Evolutionary conservation across 164 flowering plant species (phyloP).

Genomic region (Houttuynia cordata): DNA sequence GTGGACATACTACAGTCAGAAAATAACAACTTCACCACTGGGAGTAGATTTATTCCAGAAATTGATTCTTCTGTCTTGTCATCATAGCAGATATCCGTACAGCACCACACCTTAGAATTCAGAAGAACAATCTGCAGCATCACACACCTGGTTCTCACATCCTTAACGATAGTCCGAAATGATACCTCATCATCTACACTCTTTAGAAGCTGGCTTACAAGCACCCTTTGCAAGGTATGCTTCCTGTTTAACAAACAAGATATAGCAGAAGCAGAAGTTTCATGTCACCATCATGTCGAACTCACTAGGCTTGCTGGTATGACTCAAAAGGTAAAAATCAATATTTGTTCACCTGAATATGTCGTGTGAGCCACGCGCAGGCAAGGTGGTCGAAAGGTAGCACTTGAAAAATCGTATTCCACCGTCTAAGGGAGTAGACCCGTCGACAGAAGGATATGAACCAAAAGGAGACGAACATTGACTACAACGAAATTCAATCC

Average conservation of each 20-base stretch:
- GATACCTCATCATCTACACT: conserved; percentile 74
- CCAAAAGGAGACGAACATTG: conserved; percentile 67
- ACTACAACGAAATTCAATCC: conserved; percentile 55
- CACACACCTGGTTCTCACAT: conserved; percentile 43
- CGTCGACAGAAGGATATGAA: conserved; percentile 44
- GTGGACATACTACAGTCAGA: conserved; percentile 28
- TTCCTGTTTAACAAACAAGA: conserved; percentile 35
- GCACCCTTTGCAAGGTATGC: conserved; percentile 64
- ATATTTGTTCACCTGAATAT: conserved; percentile 44
- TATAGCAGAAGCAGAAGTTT: not conserved
- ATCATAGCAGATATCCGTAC: conserved; percentile 37
- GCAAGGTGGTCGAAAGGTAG: conserved; percentile 51
- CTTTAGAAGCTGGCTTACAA: conserved; percentile 53
- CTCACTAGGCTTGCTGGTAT: not conserved
- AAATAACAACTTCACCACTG: conserved; percentile 68
- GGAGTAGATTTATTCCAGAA: conserved; percentile 34
- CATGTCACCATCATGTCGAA: not conserved
- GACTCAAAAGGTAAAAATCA: not conserved
- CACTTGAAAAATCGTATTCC: conserved; percentile 77
- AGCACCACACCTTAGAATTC: conserved; percentile 66
- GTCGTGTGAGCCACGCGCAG: conserved; percentile 32
- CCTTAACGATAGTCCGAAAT: conserved; percentile 65
- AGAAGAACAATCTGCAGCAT: conserved; percentile 59
- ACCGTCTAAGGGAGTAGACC: conserved; percentile 44
- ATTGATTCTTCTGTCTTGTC: conserved; percentile 14